Conservation (phyloP, 2,329 filamentous ascomycete species). For the Monilinia fructicola region DNA sequence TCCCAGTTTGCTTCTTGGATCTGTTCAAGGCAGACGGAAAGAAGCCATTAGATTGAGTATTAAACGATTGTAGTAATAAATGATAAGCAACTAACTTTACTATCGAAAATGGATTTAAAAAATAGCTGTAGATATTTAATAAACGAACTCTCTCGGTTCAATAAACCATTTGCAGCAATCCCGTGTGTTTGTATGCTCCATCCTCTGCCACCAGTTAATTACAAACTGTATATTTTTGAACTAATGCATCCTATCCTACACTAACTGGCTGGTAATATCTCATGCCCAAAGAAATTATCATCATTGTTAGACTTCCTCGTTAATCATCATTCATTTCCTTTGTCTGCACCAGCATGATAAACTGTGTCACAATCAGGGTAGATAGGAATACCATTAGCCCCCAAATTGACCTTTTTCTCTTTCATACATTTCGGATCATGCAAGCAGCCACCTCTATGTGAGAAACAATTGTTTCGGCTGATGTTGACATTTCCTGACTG, state of each 20-base stretch:
- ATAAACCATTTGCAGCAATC: neutral
- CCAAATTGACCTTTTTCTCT: constrained; percentile 32
- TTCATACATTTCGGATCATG: constrained; percentile 37
- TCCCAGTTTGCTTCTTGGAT: neutral
- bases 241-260: neutral
- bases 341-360: neutral
- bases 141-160: neutral
- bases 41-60: neutral
- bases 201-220: neutral
- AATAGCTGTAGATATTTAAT: neutral
- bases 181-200: neutral
- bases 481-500: constrained; percentile 35
- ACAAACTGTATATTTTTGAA: neutral
- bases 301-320: neutral
- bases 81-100: neutral
- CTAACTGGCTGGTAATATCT: neutral
- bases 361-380: neutral
- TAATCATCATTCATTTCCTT: neutral
- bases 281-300: neutral
- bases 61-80: neutral
- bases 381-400: constrained; percentile 27
- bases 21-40: neutral
- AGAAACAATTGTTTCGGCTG: constrained; percentile 38
- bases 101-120: neutral
- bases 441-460: constrained; percentile 31